These are phyloP conservation scores for Petrea volubilis DNA, from an alignment of 257 asterid species.

Conservation along the genomic window DNA sequence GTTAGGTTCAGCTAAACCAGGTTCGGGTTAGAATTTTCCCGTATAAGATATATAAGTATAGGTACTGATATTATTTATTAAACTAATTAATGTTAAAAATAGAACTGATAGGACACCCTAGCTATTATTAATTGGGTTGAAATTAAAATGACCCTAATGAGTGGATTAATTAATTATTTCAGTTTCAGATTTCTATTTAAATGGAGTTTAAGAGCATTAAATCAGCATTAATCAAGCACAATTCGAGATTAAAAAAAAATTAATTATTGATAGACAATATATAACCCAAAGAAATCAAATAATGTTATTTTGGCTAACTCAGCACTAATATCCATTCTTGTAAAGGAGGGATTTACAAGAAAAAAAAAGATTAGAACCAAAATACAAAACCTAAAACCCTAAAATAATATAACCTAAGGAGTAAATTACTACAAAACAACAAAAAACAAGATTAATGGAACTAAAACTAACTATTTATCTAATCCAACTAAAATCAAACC, in stretches of 20 bases:
- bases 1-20: too few relatives aligned
- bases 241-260: not conserved
- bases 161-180: too few relatives aligned
- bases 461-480: not conserved
- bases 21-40: too few relatives aligned
- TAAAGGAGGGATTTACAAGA: constrained; percentile 14
- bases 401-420: not conserved
- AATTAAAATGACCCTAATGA: too few relatives aligned
- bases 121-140: too few relatives aligned
- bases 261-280: not conserved
- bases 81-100: too few relatives aligned
- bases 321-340: not conserved
- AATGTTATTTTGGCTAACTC: not conserved
- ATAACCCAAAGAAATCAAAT: not conserved
- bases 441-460: not conserved
- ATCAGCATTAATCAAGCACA: not conserved
- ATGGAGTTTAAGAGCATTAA: not conserved
- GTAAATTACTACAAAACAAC: constrained; percentile 1
- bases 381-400: not conserved
- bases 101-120: too few relatives aligned
- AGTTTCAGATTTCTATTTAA: not conserved
- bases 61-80: too few relatives aligned
- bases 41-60: too few relatives aligned
- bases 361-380: not conserved
- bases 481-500: not conserved